A percentile compares a stretch with the other conserved stretches of the same genome.
These are phyloP conservation scores for Otatea glauca DNA, from an alignment of 176 grass and related monocot species.

Conservation along the genomic window DNA sequence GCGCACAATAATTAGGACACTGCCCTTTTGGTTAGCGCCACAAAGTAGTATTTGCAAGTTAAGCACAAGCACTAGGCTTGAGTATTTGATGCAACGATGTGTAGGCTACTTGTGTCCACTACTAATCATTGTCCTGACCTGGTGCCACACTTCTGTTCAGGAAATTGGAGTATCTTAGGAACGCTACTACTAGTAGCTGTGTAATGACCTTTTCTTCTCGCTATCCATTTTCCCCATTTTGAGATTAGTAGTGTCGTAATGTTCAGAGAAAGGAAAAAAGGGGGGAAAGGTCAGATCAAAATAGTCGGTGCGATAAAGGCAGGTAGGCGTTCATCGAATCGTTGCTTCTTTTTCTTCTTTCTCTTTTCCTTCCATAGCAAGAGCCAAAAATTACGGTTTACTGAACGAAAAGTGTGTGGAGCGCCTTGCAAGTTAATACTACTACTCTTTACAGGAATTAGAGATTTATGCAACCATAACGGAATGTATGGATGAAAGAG, in stretches of 20 bases:
- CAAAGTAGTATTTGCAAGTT: background rate
- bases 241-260: background rate
- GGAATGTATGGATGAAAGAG: background rate
- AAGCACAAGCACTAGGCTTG: background rate
- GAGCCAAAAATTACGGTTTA: background rate
- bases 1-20: conserved; percentile 32
- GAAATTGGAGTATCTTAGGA: background rate
- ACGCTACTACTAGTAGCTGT: background rate
- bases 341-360: background rate
- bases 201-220: background rate
- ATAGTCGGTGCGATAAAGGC: background rate
- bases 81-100: conserved; percentile 30
- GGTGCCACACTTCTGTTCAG: background rate
- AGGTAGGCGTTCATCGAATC: background rate
- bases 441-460: background rate
- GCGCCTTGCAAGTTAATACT: background rate
- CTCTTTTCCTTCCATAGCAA: background rate
- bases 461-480: background rate
- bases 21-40: background rate
- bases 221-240: background rate
- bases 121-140: conserved; percentile 21
- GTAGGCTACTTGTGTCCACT: background rate
- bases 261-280: background rate
- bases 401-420: background rate
- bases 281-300: background rate